Conservation (phyloP, 2,329 filamentous ascomycete genomes). For the Trichoderma sp. region DNA sequence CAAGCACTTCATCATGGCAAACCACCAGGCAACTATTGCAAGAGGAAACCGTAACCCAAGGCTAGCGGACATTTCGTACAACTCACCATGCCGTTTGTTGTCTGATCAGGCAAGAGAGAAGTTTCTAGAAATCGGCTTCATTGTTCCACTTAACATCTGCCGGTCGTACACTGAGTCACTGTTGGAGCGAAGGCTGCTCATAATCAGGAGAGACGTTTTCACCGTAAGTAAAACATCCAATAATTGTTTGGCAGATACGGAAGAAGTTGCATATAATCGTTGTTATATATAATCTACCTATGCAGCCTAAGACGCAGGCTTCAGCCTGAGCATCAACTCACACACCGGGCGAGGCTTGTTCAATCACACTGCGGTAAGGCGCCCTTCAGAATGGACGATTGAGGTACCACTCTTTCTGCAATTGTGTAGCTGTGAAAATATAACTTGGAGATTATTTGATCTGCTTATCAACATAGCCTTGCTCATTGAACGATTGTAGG, state of each 20-base stretch:
- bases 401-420: not conserved
- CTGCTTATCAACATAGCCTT: not conserved
- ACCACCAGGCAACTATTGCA: not conserved
- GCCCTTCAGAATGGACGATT: not conserved
- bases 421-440: not conserved
- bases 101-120: not conserved
- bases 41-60: not conserved
- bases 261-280: not conserved
- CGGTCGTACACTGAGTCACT: not conserved
- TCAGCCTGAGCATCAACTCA: not conserved
- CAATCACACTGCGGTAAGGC: not conserved
- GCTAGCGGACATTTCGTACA: not conserved
- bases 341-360: not conserved
- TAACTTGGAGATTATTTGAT: not conserved
- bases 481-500: not conserved
- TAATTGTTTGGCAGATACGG: not conserved
- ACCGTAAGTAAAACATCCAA: not conserved
- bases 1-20: not conserved
- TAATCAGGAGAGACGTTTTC: not conserved
- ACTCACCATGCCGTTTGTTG: not conserved
- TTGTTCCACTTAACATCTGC: not conserved
- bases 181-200: not conserved
- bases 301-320: not conserved
- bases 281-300: not conserved
- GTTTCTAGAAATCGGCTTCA: not conserved